Evolutionary conservation across 2,329 filamentous ascomycete genomes (phyloP), one percentile per base, ranked within the genome.

Genomic region (Onygenales sp.): DNA sequence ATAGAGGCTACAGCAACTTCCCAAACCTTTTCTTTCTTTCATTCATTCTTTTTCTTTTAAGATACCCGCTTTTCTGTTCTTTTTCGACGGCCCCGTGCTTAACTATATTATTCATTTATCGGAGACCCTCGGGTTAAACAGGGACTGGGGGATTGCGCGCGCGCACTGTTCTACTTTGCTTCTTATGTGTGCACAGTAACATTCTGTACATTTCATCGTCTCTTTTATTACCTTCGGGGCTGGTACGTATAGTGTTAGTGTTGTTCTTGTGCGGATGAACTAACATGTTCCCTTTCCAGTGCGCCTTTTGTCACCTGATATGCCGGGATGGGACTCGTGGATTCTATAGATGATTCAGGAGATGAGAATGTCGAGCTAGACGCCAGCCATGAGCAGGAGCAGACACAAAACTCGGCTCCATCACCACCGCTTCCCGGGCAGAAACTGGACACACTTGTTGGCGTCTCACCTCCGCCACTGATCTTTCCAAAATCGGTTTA

Each of bases 401-500:
- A 17, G 33, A 38, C 13, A 10, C 13, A 17, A 17, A 48, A 17
- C 10, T 11, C 33, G 45, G 32, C 21, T 27, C 21, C 21, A 41
- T 21, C 39, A 49, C 13, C 5, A 3, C 36, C n/a, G 13, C 47
- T 31, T 13, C 31, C 17, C 4, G 21, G 33, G 9, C 17, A 44
- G 31, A 35, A 32, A 5, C 10, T 41, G 11, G 43, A 43, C 44
- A 27, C 47, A 35, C 32, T 54, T n/a, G 33, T 43, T 10, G 52
- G 42, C 5, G 44, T 57, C 42, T 39, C 54, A 5, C 11, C 57
- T 17, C 60, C 60, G 14, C 51, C 56, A 2, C 51, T 61, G 7
- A 49, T 53, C n/a, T 59, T 56, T 43, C 65, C 65, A 7, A 55
- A 57, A 43, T 66, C 65, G 1, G 54, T 58, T 13, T 68, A 66